Percentiles rank a stretch among this genome's conserved stretches.
These are phyloP conservation scores for bread wheat (Triticum aestivum) DNA, from an alignment of 176 grass and related monocot genomes.

Conservation along the genomic window IWGSC_CS_RefSeq_v2.1 NC_057794.1:48416545-48417044, in stretches of 20 bases:
- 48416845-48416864: background rate
- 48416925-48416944: background rate
- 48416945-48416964: background rate
- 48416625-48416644: background rate
- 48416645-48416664: background rate
- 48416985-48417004: background rate
- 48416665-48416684: background rate
- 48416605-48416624: background rate
- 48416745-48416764: background rate
- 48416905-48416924: slow-evolving; percentile 23
- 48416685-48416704: background rate
- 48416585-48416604: slow-evolving; percentile 10
- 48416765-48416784: slow-evolving; percentile 8
- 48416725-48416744: background rate
- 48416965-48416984: slow-evolving; percentile 2
- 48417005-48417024: too few species aligned
- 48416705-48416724: background rate
- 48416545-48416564: background rate
- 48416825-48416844: slow-evolving; percentile 11
- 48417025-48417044: too few species aligned
- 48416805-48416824: slow-evolving; percentile 9
- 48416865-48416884: background rate
- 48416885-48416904: background rate
- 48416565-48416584: background rate
- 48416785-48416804: background rate